Conservation (phyloP, 345 rosid genomes). For the Hypericum androsaemum region DNA sequence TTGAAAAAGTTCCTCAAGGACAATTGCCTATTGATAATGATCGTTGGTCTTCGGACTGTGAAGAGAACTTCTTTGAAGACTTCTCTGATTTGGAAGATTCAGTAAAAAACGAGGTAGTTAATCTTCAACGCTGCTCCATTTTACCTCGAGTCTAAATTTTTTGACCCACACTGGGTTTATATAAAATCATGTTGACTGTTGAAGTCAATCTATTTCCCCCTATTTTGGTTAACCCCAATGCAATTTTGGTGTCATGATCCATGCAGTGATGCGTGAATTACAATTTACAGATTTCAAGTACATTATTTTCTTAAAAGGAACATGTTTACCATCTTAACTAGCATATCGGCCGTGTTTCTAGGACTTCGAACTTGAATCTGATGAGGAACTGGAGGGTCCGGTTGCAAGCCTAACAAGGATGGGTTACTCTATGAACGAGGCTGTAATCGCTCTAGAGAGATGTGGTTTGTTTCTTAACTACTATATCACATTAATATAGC, state of each 20-base stretch:
- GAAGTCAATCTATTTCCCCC: no score
- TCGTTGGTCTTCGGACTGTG: slow-evolving; percentile 37
- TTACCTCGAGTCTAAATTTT: no score
- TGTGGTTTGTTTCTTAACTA: slow-evolving; percentile 44
- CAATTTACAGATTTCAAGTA: no score
- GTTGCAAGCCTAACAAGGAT: slow-evolving; percentile 38
- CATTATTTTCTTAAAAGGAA: no score
- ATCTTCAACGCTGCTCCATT: background rate
- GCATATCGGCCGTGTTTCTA: no score
- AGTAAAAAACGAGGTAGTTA: slow-evolving; percentile 49
- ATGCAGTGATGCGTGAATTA: no score
- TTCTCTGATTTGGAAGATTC: slow-evolving; percentile 40
- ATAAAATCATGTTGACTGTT: no score
- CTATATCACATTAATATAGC: slow-evolving; percentile 8
- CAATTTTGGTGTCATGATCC: no score
- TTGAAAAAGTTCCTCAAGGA: slow-evolving; percentile 33
- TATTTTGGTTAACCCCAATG: no score
- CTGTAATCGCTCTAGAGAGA: slow-evolving; percentile 67
- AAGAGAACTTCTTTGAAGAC: slow-evolving; percentile 38
- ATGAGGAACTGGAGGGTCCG: slow-evolving; percentile 16
- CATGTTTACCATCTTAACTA: no score
- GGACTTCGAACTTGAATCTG: slow-evolving; percentile 22
- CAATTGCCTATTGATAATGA: slow-evolving; percentile 29
- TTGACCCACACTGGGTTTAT: no score
- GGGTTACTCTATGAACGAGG: slow-evolving; percentile 66